Base-by-base conservation (phyloP, 2,329 filamentous ascomycete genomes). In the Colletotrichum cordylinicola region DNA sequence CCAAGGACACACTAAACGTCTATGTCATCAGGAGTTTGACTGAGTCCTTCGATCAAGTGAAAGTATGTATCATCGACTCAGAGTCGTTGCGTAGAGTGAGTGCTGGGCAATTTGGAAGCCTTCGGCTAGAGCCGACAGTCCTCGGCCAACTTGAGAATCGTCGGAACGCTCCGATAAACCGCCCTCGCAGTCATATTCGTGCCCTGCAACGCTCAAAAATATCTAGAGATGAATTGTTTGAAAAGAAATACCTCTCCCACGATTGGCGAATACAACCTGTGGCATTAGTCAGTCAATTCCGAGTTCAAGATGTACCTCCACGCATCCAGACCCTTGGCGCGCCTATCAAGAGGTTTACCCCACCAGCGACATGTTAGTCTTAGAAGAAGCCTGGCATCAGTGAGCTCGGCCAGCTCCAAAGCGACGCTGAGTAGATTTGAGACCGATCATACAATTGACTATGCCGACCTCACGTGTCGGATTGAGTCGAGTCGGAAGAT, bases 61-160 rank as follows among this genome's bases (percentile, higher is more conserved):
- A n/a, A n/a, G 9, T 10, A 48, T 48, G 9, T 10, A 48, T 48
- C 18, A 18, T 48, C 18, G 0, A 18, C 18, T 48, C 39, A 18
- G 0, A 48, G 0, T 48, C 18, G 3, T 48, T 48, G 18, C 9
- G 3, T n/a, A 43, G 39, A 18, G 21, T 0, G 10, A 1, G n/a
- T 52, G 43, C 43, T 21, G 43, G 13, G n/a, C 43, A 7, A 6
- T 21, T 21, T 10, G 10, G n/a, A 4, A 24, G 4, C 0, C 1
- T 61, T 15, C 58, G 58, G 58, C 27, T 61, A 4, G 18, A 8
- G 58, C 58, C 58, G 58, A 35, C 12, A 31, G 31, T 52, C 29
- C 5, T 33, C 18, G 18, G 12, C 0, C 1, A n/a, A 1, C 2
- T 12, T 8, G 43, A 21, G 31, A 3, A 3, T 18, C 27, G 0